These are phyloP conservation scores for Crepidotus variabilis DNA, from an alignment of 768 basidiomycete genomes.

Conservation along the genomic window DNA sequence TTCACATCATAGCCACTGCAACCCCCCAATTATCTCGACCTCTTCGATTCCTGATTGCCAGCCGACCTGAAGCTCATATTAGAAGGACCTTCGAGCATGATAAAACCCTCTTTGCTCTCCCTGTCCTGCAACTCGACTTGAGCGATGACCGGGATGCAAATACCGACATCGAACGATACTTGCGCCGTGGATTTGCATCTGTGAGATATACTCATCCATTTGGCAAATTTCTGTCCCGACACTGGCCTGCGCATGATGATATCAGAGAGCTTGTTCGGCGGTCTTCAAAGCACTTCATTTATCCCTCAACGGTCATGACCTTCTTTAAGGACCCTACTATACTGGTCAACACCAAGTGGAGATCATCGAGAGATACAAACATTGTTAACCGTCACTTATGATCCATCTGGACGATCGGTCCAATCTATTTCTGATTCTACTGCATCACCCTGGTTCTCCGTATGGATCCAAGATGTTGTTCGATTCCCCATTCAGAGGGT, in stretches of 20 bases:
- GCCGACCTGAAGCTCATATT: slow-evolving; percentile 3
- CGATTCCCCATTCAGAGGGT: no score
- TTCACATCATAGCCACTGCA: not conserved
- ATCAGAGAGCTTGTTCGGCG: slow-evolving; percentile 3
- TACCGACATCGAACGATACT: slow-evolving; percentile 9
- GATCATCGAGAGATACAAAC: no score
- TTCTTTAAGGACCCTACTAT: no score
- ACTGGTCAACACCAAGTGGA: no score
- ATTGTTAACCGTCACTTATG: no score
- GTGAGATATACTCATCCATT: slow-evolving; percentile 9
- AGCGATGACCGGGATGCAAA: slow-evolving; percentile 2
- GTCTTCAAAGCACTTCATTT: slow-evolving; percentile 14
- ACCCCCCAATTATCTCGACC: not conserved
- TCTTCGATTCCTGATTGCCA: not conserved
- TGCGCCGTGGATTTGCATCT: slow-evolving; percentile 6
- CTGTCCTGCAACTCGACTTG: not conserved
- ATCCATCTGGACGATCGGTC: no score
- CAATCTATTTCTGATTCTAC: no score
- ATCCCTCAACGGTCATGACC: slow-evolving; percentile 13
- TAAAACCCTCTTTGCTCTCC: not conserved
- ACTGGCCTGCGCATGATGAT: slow-evolving; percentile 9
- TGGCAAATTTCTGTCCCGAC: not conserved
- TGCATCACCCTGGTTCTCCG: no score
- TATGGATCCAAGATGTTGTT: no score
- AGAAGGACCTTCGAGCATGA: not conserved